These are phyloP conservation scores for Allium cepa DNA, from an alignment of 106 monocot species.

Conservation along the genomic window DNA sequence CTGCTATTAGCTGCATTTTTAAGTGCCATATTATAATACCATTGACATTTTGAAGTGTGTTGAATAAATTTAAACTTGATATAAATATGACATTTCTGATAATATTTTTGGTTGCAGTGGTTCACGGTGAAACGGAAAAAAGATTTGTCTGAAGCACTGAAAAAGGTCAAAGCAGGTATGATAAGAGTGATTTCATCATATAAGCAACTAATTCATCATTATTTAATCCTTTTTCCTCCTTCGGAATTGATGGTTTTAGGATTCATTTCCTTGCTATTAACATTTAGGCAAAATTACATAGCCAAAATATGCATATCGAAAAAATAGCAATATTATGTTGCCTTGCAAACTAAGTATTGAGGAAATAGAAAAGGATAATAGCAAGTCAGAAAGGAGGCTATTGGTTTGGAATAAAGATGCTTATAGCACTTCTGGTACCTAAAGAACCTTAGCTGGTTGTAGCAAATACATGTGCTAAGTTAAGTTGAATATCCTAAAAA, in stretches of 20 bases:
- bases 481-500: constrained; percentile 1
- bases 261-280: constrained; percentile 86
- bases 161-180: too few relatives aligned
- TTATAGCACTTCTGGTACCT: not conserved
- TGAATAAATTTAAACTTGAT: too few relatives aligned
- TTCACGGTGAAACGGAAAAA: too few relatives aligned
- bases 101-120: too few relatives aligned
- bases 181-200: too few relatives aligned
- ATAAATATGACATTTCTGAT: too few relatives aligned
- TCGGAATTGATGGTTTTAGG: constrained; percentile 93
- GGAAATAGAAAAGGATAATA: constrained; percentile 10
- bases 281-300: constrained; percentile 65
- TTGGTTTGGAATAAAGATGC: constrained; percentile 14
- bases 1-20: too few relatives aligned
- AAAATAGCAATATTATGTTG: constrained; percentile 58
- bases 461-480: constrained; percentile 14
- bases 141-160: too few relatives aligned
- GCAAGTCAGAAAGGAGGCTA: constrained; percentile 4
- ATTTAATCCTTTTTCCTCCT: not conserved
- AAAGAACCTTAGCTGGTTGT: constrained; percentile 13
- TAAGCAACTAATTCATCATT: too few relatives aligned
- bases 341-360: constrained; percentile 35
- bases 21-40: too few relatives aligned
- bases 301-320: constrained; percentile 73
- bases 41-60: too few relatives aligned